phyloP scores from a whole-genome alignment of 2,329 filamentous ascomycete genomes.

The Scedosporium apiospermum region DNA sequence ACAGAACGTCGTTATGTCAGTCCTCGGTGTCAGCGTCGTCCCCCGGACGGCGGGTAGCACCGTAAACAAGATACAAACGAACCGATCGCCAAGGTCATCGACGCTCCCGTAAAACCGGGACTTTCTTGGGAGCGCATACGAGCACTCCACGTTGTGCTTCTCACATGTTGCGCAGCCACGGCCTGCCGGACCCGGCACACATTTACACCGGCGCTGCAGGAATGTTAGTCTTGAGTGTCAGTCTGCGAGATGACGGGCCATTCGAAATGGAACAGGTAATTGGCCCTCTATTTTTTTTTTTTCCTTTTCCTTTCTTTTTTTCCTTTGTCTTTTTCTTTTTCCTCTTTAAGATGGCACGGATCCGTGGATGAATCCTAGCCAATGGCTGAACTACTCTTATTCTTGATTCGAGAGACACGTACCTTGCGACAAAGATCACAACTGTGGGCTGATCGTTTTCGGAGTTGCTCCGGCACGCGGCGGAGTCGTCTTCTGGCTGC shows the following conservation, averaged over 20 bases:
- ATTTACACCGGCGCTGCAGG: conserved; percentile 23
- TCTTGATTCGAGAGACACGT: conserved; percentile 5
- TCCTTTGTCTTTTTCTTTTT: too few species aligned
- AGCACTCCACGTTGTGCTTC: conserved; percentile 21
- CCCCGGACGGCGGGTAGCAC: too few species aligned
- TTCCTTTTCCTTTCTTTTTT: too few species aligned
- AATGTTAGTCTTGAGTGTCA: neutral
- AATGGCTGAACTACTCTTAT: too few species aligned
- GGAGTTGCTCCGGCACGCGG: conserved; percentile 23
- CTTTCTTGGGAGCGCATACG: conserved; percentile 23
- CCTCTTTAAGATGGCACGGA: too few species aligned
- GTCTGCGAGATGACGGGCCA: too few species aligned
- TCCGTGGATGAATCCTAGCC: too few species aligned
- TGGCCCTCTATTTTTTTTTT: too few species aligned
- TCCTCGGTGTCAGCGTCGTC: too few species aligned
- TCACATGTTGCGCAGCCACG: conserved; percentile 22
- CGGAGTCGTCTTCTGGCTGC: conserved; percentile 19
- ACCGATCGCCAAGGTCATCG: conserved; percentile 26
- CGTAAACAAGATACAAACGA: conserved; percentile 1
- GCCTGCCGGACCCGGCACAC: conserved; percentile 19
- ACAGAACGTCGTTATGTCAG: neutral
- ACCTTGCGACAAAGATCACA: conserved; percentile 26
- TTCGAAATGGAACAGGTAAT: too few species aligned
- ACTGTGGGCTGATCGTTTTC: conserved; percentile 24
- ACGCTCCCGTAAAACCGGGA: conserved; percentile 27